Conservation (phyloP, 345 rosid genomes). For the Murraya koenigii region DNA sequence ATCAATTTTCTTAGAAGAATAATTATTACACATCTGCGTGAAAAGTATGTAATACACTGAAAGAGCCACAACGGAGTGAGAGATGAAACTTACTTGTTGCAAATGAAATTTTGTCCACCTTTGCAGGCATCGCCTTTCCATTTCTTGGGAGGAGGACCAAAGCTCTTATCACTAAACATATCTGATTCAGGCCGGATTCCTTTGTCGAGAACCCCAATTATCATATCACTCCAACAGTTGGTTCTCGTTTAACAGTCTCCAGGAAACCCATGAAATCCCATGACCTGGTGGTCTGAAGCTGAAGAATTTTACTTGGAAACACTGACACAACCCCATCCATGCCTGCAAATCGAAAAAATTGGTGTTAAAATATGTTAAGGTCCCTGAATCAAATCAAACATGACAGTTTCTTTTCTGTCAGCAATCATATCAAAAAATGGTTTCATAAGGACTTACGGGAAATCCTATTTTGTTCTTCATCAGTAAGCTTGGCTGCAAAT, state of each 20-base stretch:
- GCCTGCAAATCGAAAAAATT: no score
- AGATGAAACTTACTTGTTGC: slow-evolving; percentile 40
- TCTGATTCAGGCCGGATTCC: slow-evolving; percentile 51
- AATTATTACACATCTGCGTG: no score
- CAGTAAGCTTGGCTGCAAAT: no score
- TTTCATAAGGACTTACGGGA: no score
- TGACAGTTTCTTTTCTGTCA: no score
- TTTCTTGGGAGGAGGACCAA: slow-evolving; percentile 45
- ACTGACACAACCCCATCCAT: no score
- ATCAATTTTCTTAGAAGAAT: no score
- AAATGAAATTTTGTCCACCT: slow-evolving; percentile 40
- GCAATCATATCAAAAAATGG: no score
- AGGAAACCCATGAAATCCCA: neutral
- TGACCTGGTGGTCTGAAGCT: neutral
- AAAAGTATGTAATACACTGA: neutral
- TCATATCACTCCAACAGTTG: slow-evolving; percentile 17
- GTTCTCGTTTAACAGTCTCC: neutral
- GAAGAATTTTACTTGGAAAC: no score
- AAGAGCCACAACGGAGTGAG: neutral
- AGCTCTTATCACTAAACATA: slow-evolving; percentile 42
- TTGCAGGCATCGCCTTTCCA: slow-evolving; percentile 47
- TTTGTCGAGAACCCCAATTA: slow-evolving; percentile 37
- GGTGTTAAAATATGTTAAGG: no score
- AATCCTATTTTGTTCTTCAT: no score
- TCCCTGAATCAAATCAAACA: no score